phyloP scores from a whole-genome alignment of 2,329 filamentous ascomycete genomes.

The Metarhizium anisopliae region DNA sequence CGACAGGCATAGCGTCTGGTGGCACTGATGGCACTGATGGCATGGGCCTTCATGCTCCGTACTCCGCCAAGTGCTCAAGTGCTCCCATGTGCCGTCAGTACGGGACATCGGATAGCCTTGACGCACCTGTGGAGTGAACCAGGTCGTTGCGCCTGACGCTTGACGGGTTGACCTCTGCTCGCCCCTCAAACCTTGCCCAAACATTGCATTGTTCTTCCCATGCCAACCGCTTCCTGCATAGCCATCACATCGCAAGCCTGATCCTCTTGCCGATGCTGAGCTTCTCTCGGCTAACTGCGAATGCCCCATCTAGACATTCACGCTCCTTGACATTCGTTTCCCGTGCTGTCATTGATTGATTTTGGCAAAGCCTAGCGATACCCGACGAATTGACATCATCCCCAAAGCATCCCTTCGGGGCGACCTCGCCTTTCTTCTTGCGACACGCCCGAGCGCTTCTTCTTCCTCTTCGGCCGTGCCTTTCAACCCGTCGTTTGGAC shows the following conservation, averaged over 20 bases:
- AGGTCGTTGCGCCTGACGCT: too few relatives aligned
- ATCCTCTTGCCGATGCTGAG: background rate
- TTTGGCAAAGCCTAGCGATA: background rate
- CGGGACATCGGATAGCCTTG: too few relatives aligned
- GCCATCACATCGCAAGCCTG: constrained; percentile 4
- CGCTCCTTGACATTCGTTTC: background rate
- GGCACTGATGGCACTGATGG: too few relatives aligned
- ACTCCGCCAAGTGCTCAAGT: too few relatives aligned
- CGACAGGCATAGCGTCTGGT: too few relatives aligned
- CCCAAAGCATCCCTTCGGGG: background rate
- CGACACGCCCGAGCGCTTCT: constrained; percentile 1
- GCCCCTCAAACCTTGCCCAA: constrained; percentile 3
- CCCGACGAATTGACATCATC: constrained; percentile 2
- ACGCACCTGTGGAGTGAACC: too few relatives aligned
- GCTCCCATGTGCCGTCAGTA: too few relatives aligned
- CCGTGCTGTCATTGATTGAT: constrained; percentile 1
- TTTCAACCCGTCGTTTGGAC: background rate
- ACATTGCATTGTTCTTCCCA: background rate
- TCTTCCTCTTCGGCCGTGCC: background rate
- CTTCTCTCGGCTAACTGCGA: background rate
- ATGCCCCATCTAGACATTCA: background rate
- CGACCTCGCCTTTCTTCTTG: background rate
- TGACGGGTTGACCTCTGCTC: background rate
- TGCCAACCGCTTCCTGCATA: constrained; percentile 2
- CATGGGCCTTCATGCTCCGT: too few relatives aligned